Evolutionary conservation across 371 early-diverging fungal genomes (phyloP).

Genomic region (Apophysomyces elegans): DNA sequence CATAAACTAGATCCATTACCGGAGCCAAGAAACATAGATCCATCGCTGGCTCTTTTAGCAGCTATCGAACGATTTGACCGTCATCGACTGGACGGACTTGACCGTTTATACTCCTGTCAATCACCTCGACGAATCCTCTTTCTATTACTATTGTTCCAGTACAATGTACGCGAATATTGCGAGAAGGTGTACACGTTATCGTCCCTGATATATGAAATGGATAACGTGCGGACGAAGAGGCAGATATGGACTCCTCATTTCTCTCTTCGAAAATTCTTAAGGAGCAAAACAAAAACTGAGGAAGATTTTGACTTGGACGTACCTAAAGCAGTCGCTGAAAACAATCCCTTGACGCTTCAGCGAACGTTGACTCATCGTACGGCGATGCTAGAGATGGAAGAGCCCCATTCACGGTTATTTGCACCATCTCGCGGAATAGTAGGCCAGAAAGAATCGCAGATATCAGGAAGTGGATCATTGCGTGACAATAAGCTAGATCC

Average conservation of each 20-base stretch:
- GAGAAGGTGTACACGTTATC: conserved; percentile 45
- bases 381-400: conserved; percentile 13
- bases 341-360: conserved; percentile 18
- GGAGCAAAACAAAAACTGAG: conserved; percentile 8
- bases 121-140: conserved; percentile 45
- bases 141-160: conserved; percentile 45
- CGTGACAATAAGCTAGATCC: conserved; percentile 27
- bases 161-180: conserved; percentile 45
- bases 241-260: conserved; percentile 39
- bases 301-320: conserved; percentile 32
- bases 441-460: background rate
- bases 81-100: conserved; percentile 36
- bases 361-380: conserved; percentile 24
- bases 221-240: conserved; percentile 27
- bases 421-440: conserved; percentile 15
- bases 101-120: conserved; percentile 29
- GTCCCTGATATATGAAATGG: conserved; percentile 47
- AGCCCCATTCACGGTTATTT: background rate
- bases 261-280: conserved; percentile 28
- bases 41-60: conserved; percentile 29
- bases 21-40: conserved; percentile 30
- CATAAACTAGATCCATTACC: background rate
- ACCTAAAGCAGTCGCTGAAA: conserved; percentile 25
- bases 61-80: conserved; percentile 42
- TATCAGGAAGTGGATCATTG: background rate